phyloP scores from a whole-genome alignment of 1,139 yeast species.

The Trichomonascaceae sp. region DNA sequence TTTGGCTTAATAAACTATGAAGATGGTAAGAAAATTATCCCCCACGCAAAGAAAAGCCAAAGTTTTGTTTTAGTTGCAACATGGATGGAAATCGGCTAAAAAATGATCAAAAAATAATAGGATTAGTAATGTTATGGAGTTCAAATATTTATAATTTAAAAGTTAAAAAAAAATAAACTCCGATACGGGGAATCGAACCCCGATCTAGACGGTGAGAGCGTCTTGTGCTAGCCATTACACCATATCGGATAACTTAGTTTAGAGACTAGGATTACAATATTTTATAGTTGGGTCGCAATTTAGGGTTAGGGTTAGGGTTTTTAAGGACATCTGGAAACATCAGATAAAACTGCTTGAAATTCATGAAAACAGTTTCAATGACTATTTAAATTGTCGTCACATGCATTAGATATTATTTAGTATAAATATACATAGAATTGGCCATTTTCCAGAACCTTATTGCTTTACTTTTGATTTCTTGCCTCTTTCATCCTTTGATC shows the following conservation, averaged over 20 bases:
- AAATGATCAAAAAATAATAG: neutral
- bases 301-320: neutral
- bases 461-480: neutral
- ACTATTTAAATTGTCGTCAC: neutral
- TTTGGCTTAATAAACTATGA: neutral
- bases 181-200: constrained; percentile 19
- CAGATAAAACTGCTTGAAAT: no score
- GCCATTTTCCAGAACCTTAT: neutral
- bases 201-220: constrained; percentile 19
- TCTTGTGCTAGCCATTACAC: constrained; percentile 18
- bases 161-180: constrained; percentile 10
- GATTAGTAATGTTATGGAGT: neutral
- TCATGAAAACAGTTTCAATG: no score
- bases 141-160: neutral
- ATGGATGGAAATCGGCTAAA: no score
- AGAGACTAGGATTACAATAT: neutral
- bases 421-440: no score
- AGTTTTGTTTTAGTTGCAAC: neutral
- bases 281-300: neutral
- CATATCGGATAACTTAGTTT: constrained; percentile 13
- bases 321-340: no score
- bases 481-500: neutral
- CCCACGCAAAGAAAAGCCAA: neutral
- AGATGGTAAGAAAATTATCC: neutral
- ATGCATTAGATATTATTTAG: neutral